phyloP scores from a whole-genome alignment of 2,329 filamentous ascomycete species.

The Escovopsis weberi region DNA sequence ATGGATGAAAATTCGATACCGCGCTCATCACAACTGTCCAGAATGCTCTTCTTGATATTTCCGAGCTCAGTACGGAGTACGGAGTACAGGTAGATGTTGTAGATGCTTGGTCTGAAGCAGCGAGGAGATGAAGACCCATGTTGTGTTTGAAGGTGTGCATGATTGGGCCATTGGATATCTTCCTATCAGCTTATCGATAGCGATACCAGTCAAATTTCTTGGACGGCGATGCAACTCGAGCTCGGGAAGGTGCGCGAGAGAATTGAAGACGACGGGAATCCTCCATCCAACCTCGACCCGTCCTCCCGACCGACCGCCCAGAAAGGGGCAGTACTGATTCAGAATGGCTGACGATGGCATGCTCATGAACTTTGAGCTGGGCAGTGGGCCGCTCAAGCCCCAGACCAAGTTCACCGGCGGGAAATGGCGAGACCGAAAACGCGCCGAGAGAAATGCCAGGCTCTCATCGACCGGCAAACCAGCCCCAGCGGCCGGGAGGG shows the following conservation, averaged over 20 bases:
- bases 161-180: background rate
- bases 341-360: conserved; percentile 88
- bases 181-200: background rate
- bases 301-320: background rate
- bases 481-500: conserved; percentile 9
- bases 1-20: too few species aligned
- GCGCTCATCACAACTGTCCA: too few species aligned
- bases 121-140: too few species aligned
- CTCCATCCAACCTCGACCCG: too few species aligned
- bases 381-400: conserved; percentile 48
- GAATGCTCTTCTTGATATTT: too few species aligned
- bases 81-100: too few species aligned
- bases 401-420: conserved; percentile 67
- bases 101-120: too few species aligned
- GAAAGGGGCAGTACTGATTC: background rate
- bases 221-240: background rate
- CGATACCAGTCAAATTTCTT: background rate
- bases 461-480: conserved; percentile 9
- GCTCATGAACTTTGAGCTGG: conserved; percentile 80
- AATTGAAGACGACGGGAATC: too few species aligned
- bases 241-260: background rate
- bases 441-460: conserved; percentile 34
- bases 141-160: background rate
- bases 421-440: conserved; percentile 80
- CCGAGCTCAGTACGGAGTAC: too few species aligned